Evolutionary conservation across 352 stramenopile species (phyloP).

Genomic region (Proteromonas lacertae): DNA sequence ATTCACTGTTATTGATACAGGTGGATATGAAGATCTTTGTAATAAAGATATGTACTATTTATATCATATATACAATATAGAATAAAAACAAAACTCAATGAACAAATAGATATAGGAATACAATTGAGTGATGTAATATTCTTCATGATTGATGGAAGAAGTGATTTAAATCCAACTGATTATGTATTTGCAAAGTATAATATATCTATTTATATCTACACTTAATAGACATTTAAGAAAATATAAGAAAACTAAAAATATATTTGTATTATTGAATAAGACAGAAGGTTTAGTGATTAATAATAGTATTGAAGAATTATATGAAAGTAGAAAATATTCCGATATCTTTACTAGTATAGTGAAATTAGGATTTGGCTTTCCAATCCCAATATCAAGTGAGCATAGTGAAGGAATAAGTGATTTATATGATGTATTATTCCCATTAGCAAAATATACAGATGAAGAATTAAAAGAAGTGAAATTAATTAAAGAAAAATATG

Average conservation of each 20-base stretch:
- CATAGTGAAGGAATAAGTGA: constrained; percentile 18
- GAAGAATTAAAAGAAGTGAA: constrained; percentile 1
- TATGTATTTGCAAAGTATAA: constrained; percentile 3
- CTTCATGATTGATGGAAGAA: constrained; percentile 10
- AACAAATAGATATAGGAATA: constrained; percentile 7
- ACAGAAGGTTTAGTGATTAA: too few relatives aligned
- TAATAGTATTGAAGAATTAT: constrained; percentile 7
- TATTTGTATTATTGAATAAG: too few relatives aligned
- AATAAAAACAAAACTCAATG: constrained; percentile 10
- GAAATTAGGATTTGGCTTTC: constrained; percentile 15
- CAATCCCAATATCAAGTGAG: constrained; percentile 15
- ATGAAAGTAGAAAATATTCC: not conserved
- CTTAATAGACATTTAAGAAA: not conserved
- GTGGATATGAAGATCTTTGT: constrained; percentile 10
- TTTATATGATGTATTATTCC: constrained; percentile 7
- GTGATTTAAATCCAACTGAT: constrained; percentile 8
- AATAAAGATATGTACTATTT: too few relatives aligned
- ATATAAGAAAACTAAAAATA: too few relatives aligned
- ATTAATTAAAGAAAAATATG: not conserved
- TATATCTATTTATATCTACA: not conserved
- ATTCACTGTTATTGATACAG: constrained; percentile 19
- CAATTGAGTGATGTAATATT: constrained; percentile 8
- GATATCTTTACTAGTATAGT: not conserved
- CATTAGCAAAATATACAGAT: constrained; percentile 3
- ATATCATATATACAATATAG: too few relatives aligned